phyloP scores from a whole-genome alignment of 441 rosid species.

The Gossypium gossypioides region DNA sequence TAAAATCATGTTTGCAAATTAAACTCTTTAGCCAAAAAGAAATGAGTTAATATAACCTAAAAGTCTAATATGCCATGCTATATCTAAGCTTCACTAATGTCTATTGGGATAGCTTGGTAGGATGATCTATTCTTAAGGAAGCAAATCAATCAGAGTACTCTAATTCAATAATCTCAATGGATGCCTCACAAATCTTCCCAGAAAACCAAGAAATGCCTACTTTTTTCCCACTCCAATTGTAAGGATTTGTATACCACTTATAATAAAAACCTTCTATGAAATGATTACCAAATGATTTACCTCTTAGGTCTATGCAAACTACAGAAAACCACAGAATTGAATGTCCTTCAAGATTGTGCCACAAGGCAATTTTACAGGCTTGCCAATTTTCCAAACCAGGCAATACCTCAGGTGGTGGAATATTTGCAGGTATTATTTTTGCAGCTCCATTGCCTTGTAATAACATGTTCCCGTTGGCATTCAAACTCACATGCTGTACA shows the following conservation, averaged over 20 bases:
- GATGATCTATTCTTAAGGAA: background rate
- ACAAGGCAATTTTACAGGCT: conserved; percentile 68
- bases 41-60: background rate
- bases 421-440: conserved; percentile 49
- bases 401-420: conserved; percentile 61
- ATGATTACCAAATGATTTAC: conserved; percentile 26
- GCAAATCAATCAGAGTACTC: background rate
- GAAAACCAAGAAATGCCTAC: background rate
- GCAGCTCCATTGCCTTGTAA: conserved; percentile 58
- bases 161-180: background rate
- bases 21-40: conserved; percentile 4
- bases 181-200: background rate
- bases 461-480: conserved; percentile 32
- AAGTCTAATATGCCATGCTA: no score
- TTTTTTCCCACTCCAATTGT: background rate
- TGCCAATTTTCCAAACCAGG: conserved; percentile 86
- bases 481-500: conserved; percentile 36
- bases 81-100: background rate
- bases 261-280: background rate
- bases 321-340: conserved; percentile 82
- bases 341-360: conserved; percentile 90
- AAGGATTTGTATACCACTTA: background rate
- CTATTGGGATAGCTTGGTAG: background rate
- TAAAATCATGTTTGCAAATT: conserved; percentile 20
- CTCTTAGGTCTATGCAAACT: conserved; percentile 77